Base-by-base conservation (phyloP, 805 yeast species). In the Komagataella kurtzmanii region DNA sequence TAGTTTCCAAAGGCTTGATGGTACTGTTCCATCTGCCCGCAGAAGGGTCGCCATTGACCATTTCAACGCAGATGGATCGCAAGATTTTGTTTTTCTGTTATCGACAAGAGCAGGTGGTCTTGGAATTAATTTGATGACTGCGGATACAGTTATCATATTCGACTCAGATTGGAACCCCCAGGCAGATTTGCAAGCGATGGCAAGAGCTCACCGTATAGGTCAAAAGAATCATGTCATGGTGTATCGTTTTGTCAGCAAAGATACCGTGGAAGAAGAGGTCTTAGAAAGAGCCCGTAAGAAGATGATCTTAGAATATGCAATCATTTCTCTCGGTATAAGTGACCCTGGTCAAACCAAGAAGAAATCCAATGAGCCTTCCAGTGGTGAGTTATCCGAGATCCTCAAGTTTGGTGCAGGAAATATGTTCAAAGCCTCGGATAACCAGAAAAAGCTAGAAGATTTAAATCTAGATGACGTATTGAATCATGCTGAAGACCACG, bases 161-260 rank as follows among this genome's bases (percentile, higher is more conserved):
- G 99, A 93, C 68, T 88, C 96, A 3, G 99, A 93, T 70, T 93
- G 99, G 99, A 93, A 93, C 64, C 99, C 99, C 0, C 99, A 93
- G 66, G 99, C 99, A 0, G 99, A 93, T 75, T 73, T 93, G 61
- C 99, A 93, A 69, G 99, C 99, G 1, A 93, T 93, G 99, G 99
- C 99, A 0, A 81, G 99, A 69, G 99, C 99, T 2, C 99, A 93
- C 70, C 83, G 99, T 73, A 93, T 93, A 64, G 99, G 99, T n/a
- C 99, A 93, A 66, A 93, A 90, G 68, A 89, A 88, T 60, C 99
- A 93, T 68, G 99, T 93, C 44, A 88, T 88, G 81, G 98, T 93
- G 17, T 93, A 93, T 65, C 75, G 99, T 63, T 87, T 93, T 70
- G 98, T 93, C n/a, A 85, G 96, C 53, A 93, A 93, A 61, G 99